Percentiles rank a stretch among this genome's conserved stretches.
phyloP scores from a whole-genome alignment of 2,329 filamentous ascomycete genomes.

The Trichoderma sp. region DNA sequence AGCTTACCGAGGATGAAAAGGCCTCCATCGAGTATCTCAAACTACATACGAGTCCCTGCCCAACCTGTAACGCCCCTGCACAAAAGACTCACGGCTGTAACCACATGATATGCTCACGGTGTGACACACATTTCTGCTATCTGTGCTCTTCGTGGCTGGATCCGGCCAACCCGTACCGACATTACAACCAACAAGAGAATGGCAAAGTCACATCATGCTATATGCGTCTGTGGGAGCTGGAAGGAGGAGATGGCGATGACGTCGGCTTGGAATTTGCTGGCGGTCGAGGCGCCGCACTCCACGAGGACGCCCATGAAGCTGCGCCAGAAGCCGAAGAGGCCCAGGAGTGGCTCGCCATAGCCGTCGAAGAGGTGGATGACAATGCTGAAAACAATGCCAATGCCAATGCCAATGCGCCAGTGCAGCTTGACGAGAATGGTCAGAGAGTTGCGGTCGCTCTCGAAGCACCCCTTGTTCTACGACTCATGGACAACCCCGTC shows the following conservation, averaged over 20 bases:
- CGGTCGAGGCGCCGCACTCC: slow-evolving; percentile 35
- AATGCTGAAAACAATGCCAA: slow-evolving; percentile 37
- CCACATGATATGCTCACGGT: slow-evolving; percentile 93
- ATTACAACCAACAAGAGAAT: slow-evolving; percentile 73
- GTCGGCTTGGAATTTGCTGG: slow-evolving; percentile 52
- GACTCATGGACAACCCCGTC: slow-evolving; percentile 50
- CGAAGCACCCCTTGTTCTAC: slow-evolving; percentile 61
- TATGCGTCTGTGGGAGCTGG: slow-evolving; percentile 86
- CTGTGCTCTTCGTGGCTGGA: slow-evolving; percentile 87
- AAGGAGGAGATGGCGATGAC: slow-evolving; percentile 72
- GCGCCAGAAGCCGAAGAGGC: slow-evolving; percentile 1
- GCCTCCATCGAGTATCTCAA: slow-evolving; percentile 84
- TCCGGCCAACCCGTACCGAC: slow-evolving; percentile 78
- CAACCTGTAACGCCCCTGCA: slow-evolving; percentile 80
- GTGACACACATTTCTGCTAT: slow-evolving; percentile 93
- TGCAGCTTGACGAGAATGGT: slow-evolving; percentile 37
- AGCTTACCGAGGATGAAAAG: slow-evolving; percentile 82
- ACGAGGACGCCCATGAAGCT: slow-evolving; percentile 3
- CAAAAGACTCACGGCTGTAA: slow-evolving; percentile 96
- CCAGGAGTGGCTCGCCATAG: slow-evolving; percentile 26
- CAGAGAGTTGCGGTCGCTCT: slow-evolving; percentile 52
- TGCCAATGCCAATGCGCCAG: slow-evolving; percentile 34
- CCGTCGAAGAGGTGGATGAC: slow-evolving; percentile 28
- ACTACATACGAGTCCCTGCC: slow-evolving; percentile 82
- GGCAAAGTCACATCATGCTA: slow-evolving; percentile 68